A percentile compares a stretch with the other conserved stretches of the same genome.
Evolutionary conservation across 768 basidiomycete species (phyloP).

Genomic region (Suillus plorans): DNA sequence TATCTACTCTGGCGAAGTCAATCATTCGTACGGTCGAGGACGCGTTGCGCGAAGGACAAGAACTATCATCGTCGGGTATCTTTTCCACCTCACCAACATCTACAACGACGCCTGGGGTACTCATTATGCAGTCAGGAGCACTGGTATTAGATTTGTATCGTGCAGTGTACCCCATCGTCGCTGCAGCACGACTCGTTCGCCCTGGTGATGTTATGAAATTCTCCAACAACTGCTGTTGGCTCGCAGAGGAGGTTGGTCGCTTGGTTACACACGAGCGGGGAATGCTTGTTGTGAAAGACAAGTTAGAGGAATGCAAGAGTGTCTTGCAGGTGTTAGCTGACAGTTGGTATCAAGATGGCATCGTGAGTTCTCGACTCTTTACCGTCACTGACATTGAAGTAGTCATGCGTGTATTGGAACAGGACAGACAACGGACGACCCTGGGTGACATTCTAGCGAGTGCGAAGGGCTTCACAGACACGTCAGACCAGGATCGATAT

Average conservation of each 20-base stretch:
- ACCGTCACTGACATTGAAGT: neutral
- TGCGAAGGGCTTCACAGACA: constrained; percentile 67
- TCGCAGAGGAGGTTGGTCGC: constrained; percentile 48
- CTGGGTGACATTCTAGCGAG: constrained; percentile 46
- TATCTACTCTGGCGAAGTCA: constrained; percentile 55
- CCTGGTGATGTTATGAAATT: constrained; percentile 66
- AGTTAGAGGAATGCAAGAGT: constrained; percentile 49
- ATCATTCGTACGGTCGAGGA: constrained; percentile 59
- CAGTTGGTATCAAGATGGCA: constrained; percentile 67
- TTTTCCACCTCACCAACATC: constrained; percentile 38
- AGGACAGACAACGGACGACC: constrained; percentile 24
- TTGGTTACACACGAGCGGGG: constrained; percentile 29
- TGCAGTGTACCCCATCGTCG: constrained; percentile 72
- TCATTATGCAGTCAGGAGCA: constrained; percentile 60
- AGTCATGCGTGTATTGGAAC: neutral
- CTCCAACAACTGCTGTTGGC: constrained; percentile 79
- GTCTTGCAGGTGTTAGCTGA: constrained; percentile 57
- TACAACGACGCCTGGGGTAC: constrained; percentile 43
- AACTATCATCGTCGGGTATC: constrained; percentile 57
- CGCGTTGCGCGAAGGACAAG: constrained; percentile 64
- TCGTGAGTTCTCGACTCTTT: constrained; percentile 47
- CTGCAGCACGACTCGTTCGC: constrained; percentile 45
- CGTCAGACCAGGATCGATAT: constrained; percentile 69
- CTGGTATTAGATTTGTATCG: constrained; percentile 77
- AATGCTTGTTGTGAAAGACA: constrained; percentile 38